A percentile compares a stretch with the other conserved stretches of the same genome.
Conservation (phyloP, 2,329 filamentous ascomycete species). For the Cladosporium cucumerinum region DNA sequence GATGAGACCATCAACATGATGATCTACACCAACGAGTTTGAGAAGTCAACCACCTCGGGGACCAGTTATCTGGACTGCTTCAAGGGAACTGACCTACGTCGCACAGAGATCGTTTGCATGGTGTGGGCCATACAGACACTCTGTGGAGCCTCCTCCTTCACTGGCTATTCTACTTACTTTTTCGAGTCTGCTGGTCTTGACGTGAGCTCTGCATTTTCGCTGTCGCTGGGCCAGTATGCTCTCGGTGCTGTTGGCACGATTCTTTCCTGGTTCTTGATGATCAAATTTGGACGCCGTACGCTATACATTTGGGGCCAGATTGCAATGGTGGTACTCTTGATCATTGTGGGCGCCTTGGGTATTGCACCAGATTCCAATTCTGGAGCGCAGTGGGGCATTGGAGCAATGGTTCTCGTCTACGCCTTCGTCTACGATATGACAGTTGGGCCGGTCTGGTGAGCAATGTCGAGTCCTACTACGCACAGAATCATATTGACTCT, state of each 20-base stretch:
- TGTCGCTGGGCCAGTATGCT: conserved; percentile 35
- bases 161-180: conserved; percentile 39
- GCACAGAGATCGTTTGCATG: conserved; percentile 42
- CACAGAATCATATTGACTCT: not conserved
- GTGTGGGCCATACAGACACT: conserved; percentile 37
- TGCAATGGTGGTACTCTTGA: conserved; percentile 22
- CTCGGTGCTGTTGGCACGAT: conserved; percentile 29
- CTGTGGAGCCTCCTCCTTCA: conserved; percentile 31
- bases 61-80: conserved; percentile 53
- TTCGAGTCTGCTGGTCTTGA: conserved; percentile 39
- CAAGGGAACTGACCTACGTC: conserved; percentile 48
- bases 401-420: conserved; percentile 27
- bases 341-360: conserved; percentile 27
- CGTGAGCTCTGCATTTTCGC: conserved; percentile 34
- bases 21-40: conserved; percentile 47
- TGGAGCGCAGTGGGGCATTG: conserved; percentile 29
- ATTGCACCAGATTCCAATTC: conserved; percentile 15
- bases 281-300: conserved; percentile 38
- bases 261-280: conserved; percentile 36
- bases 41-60: conserved; percentile 49
- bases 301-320: conserved; percentile 35
- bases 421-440: conserved; percentile 33
- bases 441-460: conserved; percentile 29
- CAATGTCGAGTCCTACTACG: not conserved
- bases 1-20: conserved; percentile 39